phyloP scores from a whole-genome alignment of 805 yeast species.

The Pichia californica region DNA sequence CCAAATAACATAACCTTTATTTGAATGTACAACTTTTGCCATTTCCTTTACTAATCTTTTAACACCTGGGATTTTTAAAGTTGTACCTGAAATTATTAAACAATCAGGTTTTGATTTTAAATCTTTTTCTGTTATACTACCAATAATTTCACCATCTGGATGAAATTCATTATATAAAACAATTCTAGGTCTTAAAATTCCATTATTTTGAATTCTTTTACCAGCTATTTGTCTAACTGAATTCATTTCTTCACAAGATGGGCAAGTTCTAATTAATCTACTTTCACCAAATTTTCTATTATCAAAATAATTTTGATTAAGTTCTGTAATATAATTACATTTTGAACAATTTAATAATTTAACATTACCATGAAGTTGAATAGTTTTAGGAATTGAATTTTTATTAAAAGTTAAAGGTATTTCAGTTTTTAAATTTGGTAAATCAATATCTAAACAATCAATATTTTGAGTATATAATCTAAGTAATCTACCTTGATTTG shows the following conservation, averaged over 20 bases:
- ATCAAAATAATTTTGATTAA: conserved; percentile 47
- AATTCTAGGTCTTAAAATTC: conserved; percentile 57
- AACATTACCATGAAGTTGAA: conserved; percentile 84
- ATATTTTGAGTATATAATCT: conserved; percentile 85
- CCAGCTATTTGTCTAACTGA: conserved; percentile 52
- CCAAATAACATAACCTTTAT: conserved; percentile 58
- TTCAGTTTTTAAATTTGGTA: conserved; percentile 41
- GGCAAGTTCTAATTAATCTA: conserved; percentile 48
- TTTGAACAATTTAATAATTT: conserved; percentile 69
- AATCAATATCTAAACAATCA: conserved; percentile 67
- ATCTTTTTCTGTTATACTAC: conserved; percentile 65
- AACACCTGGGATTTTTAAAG: conserved; percentile 75
- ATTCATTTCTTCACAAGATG: conserved; percentile 57
- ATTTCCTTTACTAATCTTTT: conserved; percentile 54
- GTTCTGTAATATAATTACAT: conserved; percentile 52
- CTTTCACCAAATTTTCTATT: conserved; percentile 13
- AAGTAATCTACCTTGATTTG: conserved; percentile 56
- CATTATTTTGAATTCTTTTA: conserved; percentile 56
- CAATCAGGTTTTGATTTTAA: conserved; percentile 65
- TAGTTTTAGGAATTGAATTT: conserved; percentile 41
- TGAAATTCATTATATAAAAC: conserved; percentile 70
- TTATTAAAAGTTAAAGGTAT: conserved; percentile 38
- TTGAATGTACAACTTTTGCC: conserved; percentile 48
- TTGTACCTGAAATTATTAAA: conserved; percentile 76
- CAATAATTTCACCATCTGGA: conserved; percentile 86